Evolutionary conservation across 202 grass and related monocot genomes (phyloP).

Genomic region (Setaria italica): DNA sequence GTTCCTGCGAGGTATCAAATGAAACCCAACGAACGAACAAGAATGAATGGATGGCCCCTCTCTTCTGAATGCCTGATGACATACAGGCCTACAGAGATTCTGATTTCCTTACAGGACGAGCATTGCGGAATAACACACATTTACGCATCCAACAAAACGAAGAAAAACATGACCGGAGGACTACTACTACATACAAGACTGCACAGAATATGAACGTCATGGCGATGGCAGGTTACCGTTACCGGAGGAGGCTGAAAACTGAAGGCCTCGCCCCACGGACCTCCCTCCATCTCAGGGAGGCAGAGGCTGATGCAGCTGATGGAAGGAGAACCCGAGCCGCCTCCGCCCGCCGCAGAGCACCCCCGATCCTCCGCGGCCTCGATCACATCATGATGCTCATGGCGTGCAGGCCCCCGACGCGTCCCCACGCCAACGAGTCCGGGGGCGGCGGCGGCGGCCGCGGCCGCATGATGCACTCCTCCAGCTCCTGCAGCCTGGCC

Average conservation of each 20-base stretch:
- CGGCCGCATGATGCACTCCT: constrained; percentile 50
- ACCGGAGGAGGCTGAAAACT: no score
- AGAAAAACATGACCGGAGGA: background rate
- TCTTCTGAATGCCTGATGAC: background rate
- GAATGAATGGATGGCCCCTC: background rate
- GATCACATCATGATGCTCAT: constrained; percentile 58
- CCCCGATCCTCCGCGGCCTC: background rate
- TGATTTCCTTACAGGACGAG: background rate
- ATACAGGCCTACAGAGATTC: background rate
- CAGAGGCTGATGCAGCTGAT: no score
- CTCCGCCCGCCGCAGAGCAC: no score
- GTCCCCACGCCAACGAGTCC: constrained; percentile 47
- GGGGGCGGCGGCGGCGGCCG: constrained; percentile 8
- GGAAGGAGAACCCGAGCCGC: no score
- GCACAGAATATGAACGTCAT: background rate
- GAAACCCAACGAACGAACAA: background rate
- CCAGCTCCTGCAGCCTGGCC: constrained; percentile 58
- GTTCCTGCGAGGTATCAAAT: background rate
- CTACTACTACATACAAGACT: background rate
- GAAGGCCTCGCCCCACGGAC: no score
- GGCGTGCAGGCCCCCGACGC: constrained; percentile 54
- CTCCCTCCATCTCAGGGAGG: no score
- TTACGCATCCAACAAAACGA: background rate
- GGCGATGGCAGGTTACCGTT: background rate
- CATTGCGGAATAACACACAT: background rate